These are phyloP conservation scores for Prunus davidiana DNA, from an alignment of 306 rosid genomes.

Conservation along the genomic window DNA sequence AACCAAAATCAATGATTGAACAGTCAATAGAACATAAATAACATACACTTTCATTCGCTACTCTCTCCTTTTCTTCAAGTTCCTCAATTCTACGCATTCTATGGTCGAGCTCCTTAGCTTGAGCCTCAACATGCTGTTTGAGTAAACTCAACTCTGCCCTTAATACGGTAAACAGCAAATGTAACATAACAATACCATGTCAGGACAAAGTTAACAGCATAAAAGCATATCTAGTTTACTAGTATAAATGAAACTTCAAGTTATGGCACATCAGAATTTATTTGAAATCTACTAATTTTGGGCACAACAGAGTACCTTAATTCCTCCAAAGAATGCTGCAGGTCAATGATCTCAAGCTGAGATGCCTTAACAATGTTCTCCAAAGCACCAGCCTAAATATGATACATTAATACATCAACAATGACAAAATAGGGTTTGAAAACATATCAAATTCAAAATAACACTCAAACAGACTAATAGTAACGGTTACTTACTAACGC, in stretches of 20 bases:
- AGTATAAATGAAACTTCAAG: background rate
- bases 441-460: background rate
- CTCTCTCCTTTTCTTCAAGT: slow-evolving; percentile 89
- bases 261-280: background rate
- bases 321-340: slow-evolving; percentile 69
- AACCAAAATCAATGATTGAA: slow-evolving; percentile 1
- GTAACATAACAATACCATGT: slow-evolving; percentile 27
- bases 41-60: slow-evolving; percentile 90
- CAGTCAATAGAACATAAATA: slow-evolving; percentile 1
- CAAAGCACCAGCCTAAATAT: slow-evolving; percentile 82
- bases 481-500: slow-evolving; percentile 50
- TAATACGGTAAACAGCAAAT: slow-evolving; percentile 52
- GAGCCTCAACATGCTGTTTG: slow-evolving; percentile 86
- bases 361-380: slow-evolving; percentile 91
- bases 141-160: slow-evolving; percentile 95
- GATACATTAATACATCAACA: slow-evolving; percentile 28
- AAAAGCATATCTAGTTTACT: slow-evolving; percentile 12
- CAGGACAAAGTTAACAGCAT: slow-evolving; percentile 35
- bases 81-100: slow-evolving; percentile 73
- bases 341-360: slow-evolving; percentile 91
- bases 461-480: slow-evolving; percentile 12
- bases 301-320: slow-evolving; percentile 54
- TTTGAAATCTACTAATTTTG: slow-evolving; percentile 9
- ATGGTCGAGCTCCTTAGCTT: slow-evolving; percentile 75
- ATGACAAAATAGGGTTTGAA: slow-evolving; percentile 8